Evolutionary conservation across 2,329 filamentous ascomycete species (phyloP).

Genomic region (Fusarium pilosicola): DNA sequence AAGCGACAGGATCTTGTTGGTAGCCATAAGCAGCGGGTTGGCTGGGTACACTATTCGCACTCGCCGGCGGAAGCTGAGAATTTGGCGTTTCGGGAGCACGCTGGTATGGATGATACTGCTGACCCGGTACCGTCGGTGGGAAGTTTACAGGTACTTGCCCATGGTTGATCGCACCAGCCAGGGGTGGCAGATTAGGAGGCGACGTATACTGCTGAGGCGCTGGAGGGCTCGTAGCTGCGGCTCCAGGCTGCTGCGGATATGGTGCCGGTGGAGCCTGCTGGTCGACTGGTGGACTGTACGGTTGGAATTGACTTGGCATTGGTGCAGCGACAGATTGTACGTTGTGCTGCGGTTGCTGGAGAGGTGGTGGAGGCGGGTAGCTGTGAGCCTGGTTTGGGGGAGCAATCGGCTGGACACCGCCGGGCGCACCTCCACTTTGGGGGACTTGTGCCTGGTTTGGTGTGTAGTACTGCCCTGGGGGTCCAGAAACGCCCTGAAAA

Average conservation of each 20-base stretch:
- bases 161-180: background rate
- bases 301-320: background rate
- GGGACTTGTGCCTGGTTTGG: background rate
- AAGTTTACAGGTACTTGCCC: background rate
- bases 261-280: background rate
- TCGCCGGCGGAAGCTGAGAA: rapidly evolving
- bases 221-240: background rate
- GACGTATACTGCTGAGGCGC: background rate
- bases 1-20: slow-evolving; percentile 5
- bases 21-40: background rate
- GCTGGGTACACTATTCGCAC: background rate
- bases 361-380: background rate
- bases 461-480: background rate
- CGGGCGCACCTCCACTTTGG: background rate
- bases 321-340: background rate
- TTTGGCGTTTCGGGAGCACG: background rate
- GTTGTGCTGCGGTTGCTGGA: background rate
- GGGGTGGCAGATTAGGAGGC: background rate
- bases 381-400: background rate
- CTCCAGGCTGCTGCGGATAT: background rate
- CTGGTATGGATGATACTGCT: background rate
- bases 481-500: background rate
- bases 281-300: background rate
- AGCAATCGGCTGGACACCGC: background rate
- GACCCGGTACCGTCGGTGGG: background rate